A percentile compares a stretch with the other conserved stretches of the same genome.
These are phyloP conservation scores for Panicum virgatum DNA, from an alignment of 202 grass and related monocot genomes.

Conservation along the genomic window DNA sequence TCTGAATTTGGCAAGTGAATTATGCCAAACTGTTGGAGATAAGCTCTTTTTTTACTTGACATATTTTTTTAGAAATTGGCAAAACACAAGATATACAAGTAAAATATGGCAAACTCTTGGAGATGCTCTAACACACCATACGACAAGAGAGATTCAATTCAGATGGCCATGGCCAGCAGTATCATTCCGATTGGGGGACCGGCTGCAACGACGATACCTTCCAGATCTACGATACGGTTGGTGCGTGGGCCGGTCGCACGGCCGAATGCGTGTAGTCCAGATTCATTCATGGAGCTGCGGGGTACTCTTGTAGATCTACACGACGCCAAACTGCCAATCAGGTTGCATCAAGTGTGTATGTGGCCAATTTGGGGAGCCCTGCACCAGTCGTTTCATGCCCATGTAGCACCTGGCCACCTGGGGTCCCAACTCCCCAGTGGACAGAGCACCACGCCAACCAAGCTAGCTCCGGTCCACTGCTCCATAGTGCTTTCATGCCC, in stretches of 20 bases:
- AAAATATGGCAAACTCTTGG: no score
- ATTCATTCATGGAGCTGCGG: neutral
- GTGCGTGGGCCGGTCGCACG: neutral
- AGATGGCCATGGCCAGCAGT: conserved; percentile 31
- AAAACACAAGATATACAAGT: no score
- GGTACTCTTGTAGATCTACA: neutral
- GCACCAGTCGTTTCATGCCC: neutral
- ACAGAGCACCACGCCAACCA: neutral
- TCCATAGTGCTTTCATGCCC: neutral
- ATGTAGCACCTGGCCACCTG: neutral
- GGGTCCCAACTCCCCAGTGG: neutral
- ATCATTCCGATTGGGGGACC: conserved; percentile 17
- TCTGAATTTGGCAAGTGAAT: no score
- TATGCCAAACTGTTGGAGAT: no score
- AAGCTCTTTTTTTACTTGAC: no score
- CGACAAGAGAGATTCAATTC: conserved; percentile 30
- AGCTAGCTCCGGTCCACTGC: no score
- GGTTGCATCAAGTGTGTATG: neutral
- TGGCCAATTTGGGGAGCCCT: neutral
- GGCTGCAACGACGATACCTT: neutral
- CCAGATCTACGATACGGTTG: conserved; percentile 29
- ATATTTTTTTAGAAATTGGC: no score
- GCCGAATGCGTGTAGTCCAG: neutral
- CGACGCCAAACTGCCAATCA: neutral
- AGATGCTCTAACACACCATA: no score